Evolutionary conservation across 2,329 filamentous ascomycete species (phyloP).

Genomic region (Xylaria sp.): DNA sequence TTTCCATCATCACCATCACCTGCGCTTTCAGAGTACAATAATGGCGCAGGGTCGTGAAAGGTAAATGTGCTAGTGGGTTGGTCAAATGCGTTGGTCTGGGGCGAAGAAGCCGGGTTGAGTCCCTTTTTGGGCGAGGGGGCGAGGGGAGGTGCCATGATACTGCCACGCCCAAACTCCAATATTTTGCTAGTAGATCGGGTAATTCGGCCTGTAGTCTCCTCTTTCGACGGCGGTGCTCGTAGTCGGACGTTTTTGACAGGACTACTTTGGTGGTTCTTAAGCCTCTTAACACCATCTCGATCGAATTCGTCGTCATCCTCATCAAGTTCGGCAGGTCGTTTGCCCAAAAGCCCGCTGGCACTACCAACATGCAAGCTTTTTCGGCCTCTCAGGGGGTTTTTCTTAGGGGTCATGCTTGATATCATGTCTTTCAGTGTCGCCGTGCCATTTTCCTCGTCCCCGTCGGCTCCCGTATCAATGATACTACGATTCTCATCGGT

Average conservation of each 20-base stretch:
- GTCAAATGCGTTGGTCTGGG: constrained; percentile 63
- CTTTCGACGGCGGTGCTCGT: constrained; percentile 74
- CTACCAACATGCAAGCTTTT: constrained; percentile 83
- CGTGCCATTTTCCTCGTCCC: constrained; percentile 70
- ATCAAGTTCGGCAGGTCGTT: constrained; percentile 78
- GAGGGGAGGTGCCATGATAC: constrained; percentile 56
- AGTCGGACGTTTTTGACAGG: constrained; percentile 81
- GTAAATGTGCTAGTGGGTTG: constrained; percentile 58
- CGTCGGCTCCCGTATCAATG: constrained; percentile 63
- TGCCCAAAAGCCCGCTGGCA: constrained; percentile 77
- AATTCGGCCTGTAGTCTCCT: constrained; percentile 70
- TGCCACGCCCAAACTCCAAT: constrained; percentile 54
- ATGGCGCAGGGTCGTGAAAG: constrained; percentile 56
- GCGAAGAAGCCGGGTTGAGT: constrained; percentile 61
- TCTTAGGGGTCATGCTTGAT: constrained; percentile 79
- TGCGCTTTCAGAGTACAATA: constrained; percentile 57
- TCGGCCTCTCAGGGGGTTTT: constrained; percentile 71
- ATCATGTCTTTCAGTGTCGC: constrained; percentile 81
- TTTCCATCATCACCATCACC: constrained; percentile 66
- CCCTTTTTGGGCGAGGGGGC: constrained; percentile 61
- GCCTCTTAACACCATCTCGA: constrained; percentile 71
- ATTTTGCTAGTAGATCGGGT: constrained; percentile 62
- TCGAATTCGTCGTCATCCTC: constrained; percentile 69
- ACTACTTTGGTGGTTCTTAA: constrained; percentile 77
- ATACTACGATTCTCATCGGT: constrained; percentile 70